These are phyloP conservation scores for Tylopilus rubrobrunneus DNA, from an alignment of 768 basidiomycete species.

Conservation along the genomic window DNA sequence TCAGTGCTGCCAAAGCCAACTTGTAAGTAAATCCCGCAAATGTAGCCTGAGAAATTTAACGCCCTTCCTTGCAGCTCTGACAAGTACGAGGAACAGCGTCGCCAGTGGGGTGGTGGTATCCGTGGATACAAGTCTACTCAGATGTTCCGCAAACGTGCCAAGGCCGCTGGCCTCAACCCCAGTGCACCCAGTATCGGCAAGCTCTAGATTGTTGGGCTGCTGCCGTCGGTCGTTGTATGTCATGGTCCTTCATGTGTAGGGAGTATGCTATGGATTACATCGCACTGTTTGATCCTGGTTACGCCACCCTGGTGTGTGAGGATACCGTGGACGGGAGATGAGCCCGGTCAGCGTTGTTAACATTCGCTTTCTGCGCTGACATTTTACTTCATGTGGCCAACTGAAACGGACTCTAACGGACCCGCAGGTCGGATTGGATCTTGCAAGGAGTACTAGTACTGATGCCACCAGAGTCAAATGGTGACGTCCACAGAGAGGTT, in stretches of 20 bases:
- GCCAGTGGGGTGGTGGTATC: slow-evolving; percentile 94
- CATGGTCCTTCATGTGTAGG: slow-evolving; percentile 17
- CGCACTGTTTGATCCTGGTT: slow-evolving; percentile 1
- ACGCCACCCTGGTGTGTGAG: slow-evolving; percentile 2
- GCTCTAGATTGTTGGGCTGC: slow-evolving; percentile 43
- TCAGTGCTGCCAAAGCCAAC: slow-evolving; percentile 95
- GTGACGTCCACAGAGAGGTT: too few species aligned
- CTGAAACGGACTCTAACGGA: too few species aligned
- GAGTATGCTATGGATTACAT: slow-evolving; percentile 17
- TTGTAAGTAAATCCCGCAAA: slow-evolving; percentile 53
- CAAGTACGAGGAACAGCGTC: slow-evolving; percentile 90
- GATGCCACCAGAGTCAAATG: too few species aligned
- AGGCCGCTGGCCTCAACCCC: slow-evolving; percentile 74
- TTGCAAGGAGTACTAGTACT: too few species aligned
- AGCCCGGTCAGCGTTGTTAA: too few species aligned
- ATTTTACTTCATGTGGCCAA: too few species aligned
- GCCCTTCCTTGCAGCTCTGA: slow-evolving; percentile 53
- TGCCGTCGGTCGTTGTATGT: slow-evolving; percentile 10
- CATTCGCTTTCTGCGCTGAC: too few species aligned
- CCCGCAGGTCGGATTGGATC: too few species aligned
- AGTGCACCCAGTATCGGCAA: slow-evolving; percentile 56
- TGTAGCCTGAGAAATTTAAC: slow-evolving; percentile 1
- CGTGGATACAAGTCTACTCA: slow-evolving; percentile 93
- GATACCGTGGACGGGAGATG: neutral
- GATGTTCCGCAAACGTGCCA: slow-evolving; percentile 92